A percentile compares a stretch with the other conserved stretches of the same genome.
phyloP scores from a whole-genome alignment of 2,329 filamentous ascomycete species.

The Cryphonectria naterciae region DNA sequence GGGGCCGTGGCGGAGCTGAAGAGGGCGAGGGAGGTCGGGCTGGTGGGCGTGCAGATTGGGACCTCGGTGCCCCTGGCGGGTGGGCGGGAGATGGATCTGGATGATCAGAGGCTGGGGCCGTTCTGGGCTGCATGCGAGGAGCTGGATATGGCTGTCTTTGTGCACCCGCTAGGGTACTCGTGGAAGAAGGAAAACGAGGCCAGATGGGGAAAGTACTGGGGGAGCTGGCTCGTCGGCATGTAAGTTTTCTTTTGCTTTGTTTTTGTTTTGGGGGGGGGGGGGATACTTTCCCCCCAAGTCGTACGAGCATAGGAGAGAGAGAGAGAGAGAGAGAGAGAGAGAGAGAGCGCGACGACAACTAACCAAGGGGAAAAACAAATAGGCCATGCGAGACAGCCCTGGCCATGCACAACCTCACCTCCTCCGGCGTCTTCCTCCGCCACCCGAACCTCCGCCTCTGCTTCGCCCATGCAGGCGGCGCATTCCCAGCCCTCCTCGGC shows the following conservation, averaged over 20 bases:
- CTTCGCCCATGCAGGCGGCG: conserved; percentile 42
- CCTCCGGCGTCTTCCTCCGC: conserved; percentile 37
- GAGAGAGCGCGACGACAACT: not conserved
- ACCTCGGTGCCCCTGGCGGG: conserved; percentile 34
- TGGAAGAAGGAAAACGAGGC: conserved; percentile 38
- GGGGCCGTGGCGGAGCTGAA: conserved; percentile 37
- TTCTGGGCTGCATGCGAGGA: conserved; percentile 41
- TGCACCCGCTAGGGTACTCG: conserved; percentile 42
- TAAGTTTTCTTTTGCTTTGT: conserved; percentile 16
- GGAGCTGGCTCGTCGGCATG: conserved; percentile 43
- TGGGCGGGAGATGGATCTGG: conserved; percentile 36
- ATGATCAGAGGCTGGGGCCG: conserved; percentile 35
- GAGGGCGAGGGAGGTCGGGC: conserved; percentile 34
- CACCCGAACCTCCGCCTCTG: conserved; percentile 39
- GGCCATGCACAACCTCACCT: conserved; percentile 39
- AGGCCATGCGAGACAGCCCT: conserved; percentile 41
- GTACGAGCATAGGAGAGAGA: too few species aligned
- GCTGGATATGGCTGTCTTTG: conserved; percentile 39
- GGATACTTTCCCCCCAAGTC: too few species aligned
- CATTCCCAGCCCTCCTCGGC: conserved; percentile 42
- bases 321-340: not conserved
- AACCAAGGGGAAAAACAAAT: not conserved
- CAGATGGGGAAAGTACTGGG: conserved; percentile 41
- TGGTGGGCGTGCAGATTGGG: conserved; percentile 41
- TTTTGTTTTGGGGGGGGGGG: too few species aligned